These are phyloP conservation scores for Pseudonitzschia pungens DNA, from an alignment of 108 stramenopile genomes.

Conservation along the genomic window DNA sequence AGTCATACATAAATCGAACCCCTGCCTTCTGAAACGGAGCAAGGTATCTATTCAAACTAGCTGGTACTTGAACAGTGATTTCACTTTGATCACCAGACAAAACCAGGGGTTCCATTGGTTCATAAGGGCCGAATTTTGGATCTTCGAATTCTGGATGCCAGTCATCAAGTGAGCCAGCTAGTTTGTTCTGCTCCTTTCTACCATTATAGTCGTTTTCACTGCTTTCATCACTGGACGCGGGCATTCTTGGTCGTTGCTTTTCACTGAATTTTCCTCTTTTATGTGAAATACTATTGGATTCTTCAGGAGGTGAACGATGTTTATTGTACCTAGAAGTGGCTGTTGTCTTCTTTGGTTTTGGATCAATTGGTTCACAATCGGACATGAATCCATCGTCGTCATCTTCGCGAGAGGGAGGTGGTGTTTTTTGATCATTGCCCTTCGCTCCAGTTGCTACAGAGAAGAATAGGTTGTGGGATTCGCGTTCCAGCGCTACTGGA, in stretches of 20 bases:
- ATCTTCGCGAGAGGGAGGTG: background rate
- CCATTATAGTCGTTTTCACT: background rate
- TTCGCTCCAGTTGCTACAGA: background rate
- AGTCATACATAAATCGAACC: conserved; percentile 72
- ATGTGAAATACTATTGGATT: background rate
- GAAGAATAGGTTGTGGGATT: background rate
- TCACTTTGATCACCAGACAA: conserved; percentile 23
- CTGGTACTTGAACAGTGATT: conserved; percentile 56
- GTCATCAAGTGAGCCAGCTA: background rate
- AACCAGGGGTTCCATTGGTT: conserved; percentile 32
- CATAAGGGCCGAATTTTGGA: conserved; percentile 70
- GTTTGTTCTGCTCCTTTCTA: background rate
- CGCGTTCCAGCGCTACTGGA: background rate
- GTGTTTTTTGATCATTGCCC: background rate
- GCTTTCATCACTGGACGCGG: conserved; percentile 1
- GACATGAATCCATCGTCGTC: conserved; percentile 16
- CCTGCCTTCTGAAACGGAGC: conserved; percentile 74
- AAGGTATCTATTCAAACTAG: conserved; percentile 80
- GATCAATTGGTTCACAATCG: conserved; percentile 11
- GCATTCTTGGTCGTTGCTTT: background rate
- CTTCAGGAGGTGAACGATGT: background rate
- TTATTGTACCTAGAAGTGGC: background rate
- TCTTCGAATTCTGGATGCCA: conserved; percentile 64
- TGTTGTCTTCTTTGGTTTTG: conserved; percentile 6
- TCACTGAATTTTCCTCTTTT: background rate